These are phyloP conservation scores for Alternaria arborescens DNA, from an alignment of 2,329 filamentous ascomycete genomes.

Conservation along the genomic window DNA sequence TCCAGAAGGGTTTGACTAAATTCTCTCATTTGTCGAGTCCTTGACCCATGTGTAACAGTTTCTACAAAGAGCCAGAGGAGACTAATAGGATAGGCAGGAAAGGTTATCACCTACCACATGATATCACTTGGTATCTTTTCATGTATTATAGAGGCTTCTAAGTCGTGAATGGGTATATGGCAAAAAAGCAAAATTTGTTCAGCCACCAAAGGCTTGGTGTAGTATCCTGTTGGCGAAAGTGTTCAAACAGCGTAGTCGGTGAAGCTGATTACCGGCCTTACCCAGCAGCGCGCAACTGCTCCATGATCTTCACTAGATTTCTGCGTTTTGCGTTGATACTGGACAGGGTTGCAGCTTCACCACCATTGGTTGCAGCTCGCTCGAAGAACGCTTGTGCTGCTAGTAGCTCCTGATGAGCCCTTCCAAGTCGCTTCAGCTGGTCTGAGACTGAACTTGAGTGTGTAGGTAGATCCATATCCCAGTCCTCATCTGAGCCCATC, in stretches of 20 bases:
- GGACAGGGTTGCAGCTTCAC: constrained; percentile 22
- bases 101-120: not conserved
- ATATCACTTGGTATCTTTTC: not conserved
- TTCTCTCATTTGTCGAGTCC: not conserved
- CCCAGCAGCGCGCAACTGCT: constrained; percentile 1
- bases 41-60: not conserved
- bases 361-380: constrained; percentile 34
- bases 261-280: not conserved
- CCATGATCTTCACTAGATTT: constrained; percentile 5
- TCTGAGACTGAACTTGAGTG: constrained; percentile 14
- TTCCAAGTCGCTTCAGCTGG: constrained; percentile 21
- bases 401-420: constrained; percentile 33
- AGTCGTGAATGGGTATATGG: constrained; percentile 6
- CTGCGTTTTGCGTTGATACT: constrained; percentile 29
- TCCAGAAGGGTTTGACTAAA: not conserved
- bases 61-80: not conserved
- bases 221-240: too few relatives aligned
- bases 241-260: not conserved
- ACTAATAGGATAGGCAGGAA: not conserved
- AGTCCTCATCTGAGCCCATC: constrained; percentile 23
- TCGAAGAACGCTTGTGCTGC: constrained; percentile 34
- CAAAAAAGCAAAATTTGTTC: constrained; percentile 2
- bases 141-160: not conserved
- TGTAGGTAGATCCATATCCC: constrained; percentile 19
- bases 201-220: not conserved